Evolutionary conservation across 2,329 filamentous ascomycete species (phyloP), one percentile per base, ranked within the genome.

Genomic region (Cordyceps tenuipes): DNA sequence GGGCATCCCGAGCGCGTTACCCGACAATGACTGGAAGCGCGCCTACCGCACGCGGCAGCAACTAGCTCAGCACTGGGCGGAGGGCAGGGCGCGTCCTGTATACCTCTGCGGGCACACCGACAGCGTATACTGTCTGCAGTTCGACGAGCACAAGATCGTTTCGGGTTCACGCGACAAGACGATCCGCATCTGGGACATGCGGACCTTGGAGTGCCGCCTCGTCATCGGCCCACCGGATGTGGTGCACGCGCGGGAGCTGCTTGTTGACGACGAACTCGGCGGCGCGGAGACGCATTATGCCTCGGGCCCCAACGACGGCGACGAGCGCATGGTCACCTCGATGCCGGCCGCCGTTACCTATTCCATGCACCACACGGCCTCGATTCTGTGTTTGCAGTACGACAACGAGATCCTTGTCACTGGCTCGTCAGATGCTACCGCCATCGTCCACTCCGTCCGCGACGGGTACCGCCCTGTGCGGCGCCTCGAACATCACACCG

Each of bases 71-170:
- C 85, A 89, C 63, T 99, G 94, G 94, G 86, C 84, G 67, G 78
- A 86, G 55, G 88, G 89, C 60, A 86, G 87, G 65, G 90, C 91
- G 9, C 87, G 85, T 50, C 87, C 91, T 0, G 85, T 96, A 60
- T 97, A 97, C 72, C 81, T 99, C 23, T 91, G 94, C 67, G 94
- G 94, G 2, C 94, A 99, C 71, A 86, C 87, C 29, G 94, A 99
- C 72, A 97, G 91, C 65, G 95, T 99, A 61, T 99, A 99, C 76
- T 99, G 94, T 73, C 84, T 96, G 60, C 94, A 99, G 70, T 99
- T 97, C 71, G 94, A 99, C 72, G 93, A 97, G 87, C 91, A 82
- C 19, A 99, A 97, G 74, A 96, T 97, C 69, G 92, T 99, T 65
- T 97, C 94, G 3, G 94, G 94, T 31, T 97, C 93, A 10, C 87